These are phyloP conservation scores for Eucalyptus guilfoylei DNA, from an alignment of 345 rosid genomes.

Conservation along the genomic window DNA sequence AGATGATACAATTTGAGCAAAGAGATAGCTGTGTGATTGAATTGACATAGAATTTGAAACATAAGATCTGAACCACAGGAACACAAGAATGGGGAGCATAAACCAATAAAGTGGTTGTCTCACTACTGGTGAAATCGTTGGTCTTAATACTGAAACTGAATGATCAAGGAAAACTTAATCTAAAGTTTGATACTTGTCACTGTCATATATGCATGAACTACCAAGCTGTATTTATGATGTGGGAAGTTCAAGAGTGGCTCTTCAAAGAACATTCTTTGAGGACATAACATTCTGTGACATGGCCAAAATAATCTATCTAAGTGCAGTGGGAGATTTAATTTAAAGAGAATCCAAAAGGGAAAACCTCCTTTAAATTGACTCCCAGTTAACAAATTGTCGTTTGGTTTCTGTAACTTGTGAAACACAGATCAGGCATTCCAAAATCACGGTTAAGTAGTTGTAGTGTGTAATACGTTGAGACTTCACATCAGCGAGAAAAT, in stretches of 20 bases:
- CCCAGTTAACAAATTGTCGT: background rate
- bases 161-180: background rate
- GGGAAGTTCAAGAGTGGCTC: background rate
- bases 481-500: background rate
- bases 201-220: background rate
- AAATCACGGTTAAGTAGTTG: background rate
- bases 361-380: background rate
- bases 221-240: background rate
- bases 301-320: background rate
- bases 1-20: background rate
- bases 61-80: background rate
- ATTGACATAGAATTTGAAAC: background rate
- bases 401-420: background rate
- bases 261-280: background rate
- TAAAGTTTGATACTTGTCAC: background rate
- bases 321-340: background rate
- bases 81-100: background rate
- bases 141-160: background rate
- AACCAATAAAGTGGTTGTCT: background rate
- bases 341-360: background rate
- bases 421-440: background rate
- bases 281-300: background rate
- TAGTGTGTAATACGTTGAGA: background rate
- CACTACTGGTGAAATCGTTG: background rate
- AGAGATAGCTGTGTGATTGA: background rate